Evolutionary conservation across 2,329 filamentous ascomycete species (phyloP), one percentile per base, ranked within the genome.

Genomic region (Plenodomus lindquistii): DNA sequence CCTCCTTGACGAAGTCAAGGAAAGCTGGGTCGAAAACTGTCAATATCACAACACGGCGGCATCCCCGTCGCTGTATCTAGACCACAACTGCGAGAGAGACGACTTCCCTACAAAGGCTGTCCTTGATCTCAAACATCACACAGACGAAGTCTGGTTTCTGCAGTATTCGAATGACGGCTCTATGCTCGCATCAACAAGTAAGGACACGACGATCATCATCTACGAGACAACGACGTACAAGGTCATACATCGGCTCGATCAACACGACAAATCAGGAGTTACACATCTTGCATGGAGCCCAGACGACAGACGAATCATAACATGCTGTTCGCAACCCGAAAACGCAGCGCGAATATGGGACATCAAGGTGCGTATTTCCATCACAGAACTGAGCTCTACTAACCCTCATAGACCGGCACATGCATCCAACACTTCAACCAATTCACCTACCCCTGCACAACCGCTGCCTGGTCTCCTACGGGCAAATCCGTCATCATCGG

Each of bases 231-330:
- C 77, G 2, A 82, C 82, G 0, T 96, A 92, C 66, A 75, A 81
- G 15, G 75, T 88, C 7, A 63, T 88, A 3, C 81, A 85, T 46
- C 79, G 73, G 38, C 75, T 96, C 9, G 76, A 77, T 4, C 85
- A 86, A 3, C 89, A 95, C 60, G 79, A 83, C 1, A 55, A 48
- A 2, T 87, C 88, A 5, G 87, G 89, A 1, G 86, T 97, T 11
- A 86, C 88, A 17, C 91, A 92, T 63, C 75, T 96, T 3, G 81
- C 89, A 1, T 99, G 94, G 90, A 97, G 92, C 67, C 94, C 92
- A 4, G 91, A 99, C 70, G 90, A 96, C 73, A 81, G 82, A 1
- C 89, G 89, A 74, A 79, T 99, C 27, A 85, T 97, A 34, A 93
- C 88, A 15, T 97, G 93, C 69, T 88, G 85, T 15, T 81, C 84